Conservation (phyloP, 1,284 basidiomycete genomes). For the Ceratobasidium sp. region DNA sequence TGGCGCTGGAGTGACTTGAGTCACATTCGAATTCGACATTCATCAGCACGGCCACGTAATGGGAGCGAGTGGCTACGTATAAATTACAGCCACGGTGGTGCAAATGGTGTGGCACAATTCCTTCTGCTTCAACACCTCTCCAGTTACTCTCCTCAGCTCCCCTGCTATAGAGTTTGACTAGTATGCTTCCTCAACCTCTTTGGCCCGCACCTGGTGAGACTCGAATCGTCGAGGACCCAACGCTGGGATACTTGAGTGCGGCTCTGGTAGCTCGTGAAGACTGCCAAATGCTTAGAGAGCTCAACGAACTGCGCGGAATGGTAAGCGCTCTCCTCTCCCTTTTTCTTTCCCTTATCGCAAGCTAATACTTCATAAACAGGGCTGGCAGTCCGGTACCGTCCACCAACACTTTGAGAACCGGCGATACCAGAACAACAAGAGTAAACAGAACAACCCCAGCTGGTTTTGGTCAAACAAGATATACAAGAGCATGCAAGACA, state of each 20-base stretch:
- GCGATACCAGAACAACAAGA: background rate
- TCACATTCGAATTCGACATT: too few species aligned
- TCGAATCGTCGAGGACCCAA: background rate
- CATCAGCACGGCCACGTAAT: background rate
- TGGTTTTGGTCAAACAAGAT: background rate
- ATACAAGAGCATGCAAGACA: constrained; percentile 19
- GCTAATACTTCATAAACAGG: background rate
- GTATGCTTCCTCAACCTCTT: too few species aligned
- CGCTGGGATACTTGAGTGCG: background rate
- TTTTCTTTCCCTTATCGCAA: constrained; percentile 66
- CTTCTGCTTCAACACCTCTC: too few species aligned
- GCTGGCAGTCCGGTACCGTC: constrained; percentile 18
- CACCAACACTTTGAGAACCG: constrained; percentile 35
- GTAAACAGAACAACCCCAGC: background rate
- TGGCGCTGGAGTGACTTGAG: background rate
- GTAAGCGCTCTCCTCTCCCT: background rate
- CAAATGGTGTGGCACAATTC: too few species aligned
- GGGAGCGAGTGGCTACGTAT: constrained; percentile 20
- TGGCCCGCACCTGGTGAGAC: too few species aligned
- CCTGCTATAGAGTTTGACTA: too few species aligned
- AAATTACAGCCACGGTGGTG: background rate
- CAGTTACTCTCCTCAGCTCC: too few species aligned
- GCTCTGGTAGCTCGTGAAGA: constrained; percentile 20
- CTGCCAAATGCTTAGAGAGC: constrained; percentile 25
- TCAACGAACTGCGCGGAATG: constrained; percentile 13